A percentile compares a stretch with the other conserved stretches of the same genome.
These are phyloP conservation scores for Chloranthus sessilifolius DNA, from an alignment of 164 flowering plant species.

Conservation along the genomic window DNA sequence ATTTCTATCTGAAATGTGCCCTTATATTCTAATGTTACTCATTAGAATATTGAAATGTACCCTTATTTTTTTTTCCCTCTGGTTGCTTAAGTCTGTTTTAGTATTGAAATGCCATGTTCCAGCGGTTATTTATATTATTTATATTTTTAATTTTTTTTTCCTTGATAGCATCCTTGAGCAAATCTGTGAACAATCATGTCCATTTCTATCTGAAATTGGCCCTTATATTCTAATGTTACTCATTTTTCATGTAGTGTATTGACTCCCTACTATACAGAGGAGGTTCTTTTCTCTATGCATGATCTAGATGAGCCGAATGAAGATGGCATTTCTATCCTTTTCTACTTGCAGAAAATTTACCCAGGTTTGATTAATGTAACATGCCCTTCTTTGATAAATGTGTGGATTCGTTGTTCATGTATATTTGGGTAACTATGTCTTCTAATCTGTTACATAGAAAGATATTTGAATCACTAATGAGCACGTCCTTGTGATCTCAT, in stretches of 20 bases:
- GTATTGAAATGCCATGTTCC: no score
- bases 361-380: constrained; percentile 86
- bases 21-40: no score
- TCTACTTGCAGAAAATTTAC: constrained; percentile 91
- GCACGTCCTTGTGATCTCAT: background rate
- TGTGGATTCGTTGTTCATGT: background rate
- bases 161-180: no score
- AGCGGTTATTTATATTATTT: no score
- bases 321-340: constrained; percentile 94
- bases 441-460: background rate
- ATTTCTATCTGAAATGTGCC: no score
- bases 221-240: no score
- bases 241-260: constrained; percentile 61
- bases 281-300: constrained; percentile 75
- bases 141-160: no score
- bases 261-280: constrained; percentile 90
- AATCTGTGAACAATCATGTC: no score
- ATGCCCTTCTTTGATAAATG: background rate
- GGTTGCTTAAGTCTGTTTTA: no score
- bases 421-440: background rate
- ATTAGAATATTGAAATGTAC: no score
- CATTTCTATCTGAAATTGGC: no score
- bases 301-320: constrained; percentile 75
- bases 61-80: no score
- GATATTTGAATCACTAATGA: background rate